Percentiles rank a stretch among this genome's conserved stretches.
Evolutionary conservation across 371 early-diverging fungal genomes (phyloP).

Genomic region (Saksenaea vasiformis): DNA sequence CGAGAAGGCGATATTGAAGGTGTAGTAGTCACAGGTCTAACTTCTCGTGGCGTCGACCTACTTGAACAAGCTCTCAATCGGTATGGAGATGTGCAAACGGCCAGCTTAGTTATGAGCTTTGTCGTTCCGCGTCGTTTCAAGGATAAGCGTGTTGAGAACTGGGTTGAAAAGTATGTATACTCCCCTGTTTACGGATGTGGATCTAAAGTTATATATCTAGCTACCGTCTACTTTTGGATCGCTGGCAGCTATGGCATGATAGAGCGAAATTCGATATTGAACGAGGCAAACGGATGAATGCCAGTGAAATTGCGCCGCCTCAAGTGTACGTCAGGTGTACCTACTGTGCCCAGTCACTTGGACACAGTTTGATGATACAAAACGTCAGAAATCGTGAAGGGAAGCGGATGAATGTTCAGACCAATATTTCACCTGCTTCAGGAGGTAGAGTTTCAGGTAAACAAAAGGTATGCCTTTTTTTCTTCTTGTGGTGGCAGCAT

Average conservation of each 20-base stretch:
- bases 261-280: constrained; percentile 90
- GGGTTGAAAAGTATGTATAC: constrained; percentile 70
- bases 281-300: constrained; percentile 63
- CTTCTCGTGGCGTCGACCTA: constrained; percentile 62
- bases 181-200: background rate
- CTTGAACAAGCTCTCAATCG: constrained; percentile 79
- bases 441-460: constrained; percentile 41
- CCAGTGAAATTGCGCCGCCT: constrained; percentile 67
- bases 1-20: constrained; percentile 72
- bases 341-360: constrained; percentile 83
- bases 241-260: constrained; percentile 83
- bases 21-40: constrained; percentile 76
- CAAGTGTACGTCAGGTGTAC: constrained; percentile 91
- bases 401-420: constrained; percentile 55
- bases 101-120: constrained; percentile 67
- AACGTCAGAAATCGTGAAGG: constrained; percentile 59
- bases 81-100: constrained; percentile 93
- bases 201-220: constrained; percentile 28
- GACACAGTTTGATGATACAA: constrained; percentile 61
- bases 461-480: constrained; percentile 38
- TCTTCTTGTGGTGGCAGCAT: background rate
- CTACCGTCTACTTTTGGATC: constrained; percentile 87
- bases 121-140: constrained; percentile 62
- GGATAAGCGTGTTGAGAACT: constrained; percentile 70
- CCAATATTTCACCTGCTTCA: constrained; percentile 37